Percentiles rank a stretch among this genome's conserved stretches.
Conservation (phyloP, 805 yeast genomes). For the Candida taoyuanica region DNA sequence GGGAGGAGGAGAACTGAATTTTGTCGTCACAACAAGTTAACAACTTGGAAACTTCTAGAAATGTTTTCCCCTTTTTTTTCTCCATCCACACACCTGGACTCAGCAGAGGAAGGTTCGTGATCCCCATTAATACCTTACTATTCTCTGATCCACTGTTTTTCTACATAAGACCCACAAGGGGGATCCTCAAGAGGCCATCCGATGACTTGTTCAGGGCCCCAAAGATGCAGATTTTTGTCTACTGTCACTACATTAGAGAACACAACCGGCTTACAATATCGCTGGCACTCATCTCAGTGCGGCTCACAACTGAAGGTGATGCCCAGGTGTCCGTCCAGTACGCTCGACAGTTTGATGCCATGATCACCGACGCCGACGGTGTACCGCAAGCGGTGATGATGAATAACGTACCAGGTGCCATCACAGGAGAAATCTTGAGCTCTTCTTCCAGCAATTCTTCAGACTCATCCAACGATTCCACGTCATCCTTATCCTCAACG, state of each 20-base stretch:
- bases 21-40: neutral
- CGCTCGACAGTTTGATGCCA: neutral
- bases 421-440: constrained; percentile 1
- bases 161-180: neutral
- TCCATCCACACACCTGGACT: neutral
- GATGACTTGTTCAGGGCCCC: no score
- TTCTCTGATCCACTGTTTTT: no score
- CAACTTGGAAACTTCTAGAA: neutral
- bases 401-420: constrained; percentile 25
- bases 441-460: no score
- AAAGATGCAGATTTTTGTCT: constrained; percentile 8
- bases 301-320: neutral
- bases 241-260: constrained; percentile 10
- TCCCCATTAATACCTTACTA: neutral
- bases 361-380: neutral
- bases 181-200: no score
- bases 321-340: constrained; percentile 2
- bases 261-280: constrained; percentile 2
- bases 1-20: no score
- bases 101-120: neutral
- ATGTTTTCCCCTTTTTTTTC: no score
- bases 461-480: no score
- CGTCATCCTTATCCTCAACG: no score
- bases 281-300: constrained; percentile 3
- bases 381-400: neutral